These are phyloP conservation scores for Coemansia umbellata DNA, from an alignment of 192 early-diverging fungal species.

Conservation along the genomic window DNA sequence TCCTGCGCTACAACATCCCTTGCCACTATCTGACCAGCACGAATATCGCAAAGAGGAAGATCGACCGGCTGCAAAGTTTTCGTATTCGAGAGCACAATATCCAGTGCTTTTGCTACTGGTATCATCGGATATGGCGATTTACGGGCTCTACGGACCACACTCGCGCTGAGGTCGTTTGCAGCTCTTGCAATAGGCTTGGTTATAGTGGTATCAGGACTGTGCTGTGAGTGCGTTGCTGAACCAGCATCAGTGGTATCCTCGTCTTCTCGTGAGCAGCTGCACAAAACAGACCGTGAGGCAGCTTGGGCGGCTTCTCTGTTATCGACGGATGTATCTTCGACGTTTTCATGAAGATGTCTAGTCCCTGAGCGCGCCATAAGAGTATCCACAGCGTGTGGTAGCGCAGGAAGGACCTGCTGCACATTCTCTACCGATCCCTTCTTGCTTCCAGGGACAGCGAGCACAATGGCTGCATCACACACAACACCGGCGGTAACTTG, in stretches of 20 bases:
- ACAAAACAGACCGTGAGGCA: neutral
- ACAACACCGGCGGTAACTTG: constrained; percentile 70
- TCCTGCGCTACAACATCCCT: constrained; percentile 70
- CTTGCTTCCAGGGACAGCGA: constrained; percentile 87
- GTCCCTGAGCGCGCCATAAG: constrained; percentile 12
- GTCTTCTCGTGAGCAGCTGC: constrained; percentile 30
- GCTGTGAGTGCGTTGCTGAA: too few species aligned
- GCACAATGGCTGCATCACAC: constrained; percentile 54
- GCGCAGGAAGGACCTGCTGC: constrained; percentile 61
- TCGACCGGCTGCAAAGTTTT: constrained; percentile 8
- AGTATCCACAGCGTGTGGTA: constrained; percentile 80
- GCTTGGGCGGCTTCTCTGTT: neutral
- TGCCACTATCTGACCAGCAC: constrained; percentile 64
- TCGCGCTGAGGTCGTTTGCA: constrained; percentile 3
- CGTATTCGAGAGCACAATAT: constrained; percentile 49
- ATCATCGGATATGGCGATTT: constrained; percentile 83
- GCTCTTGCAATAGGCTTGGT: neutral
- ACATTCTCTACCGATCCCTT: constrained; percentile 87
- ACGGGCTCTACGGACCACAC: constrained; percentile 65
- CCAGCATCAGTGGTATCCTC: too few species aligned
- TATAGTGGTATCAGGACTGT: neutral
- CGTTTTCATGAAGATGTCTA: constrained; percentile 4
- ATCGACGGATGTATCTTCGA: neutral
- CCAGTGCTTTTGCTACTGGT: constrained; percentile 63
- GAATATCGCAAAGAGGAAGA: constrained; percentile 19